These are phyloP conservation scores for Ganoderma meredithae DNA, from an alignment of 1,284 basidiomycete genomes.

Conservation along the genomic window DNA sequence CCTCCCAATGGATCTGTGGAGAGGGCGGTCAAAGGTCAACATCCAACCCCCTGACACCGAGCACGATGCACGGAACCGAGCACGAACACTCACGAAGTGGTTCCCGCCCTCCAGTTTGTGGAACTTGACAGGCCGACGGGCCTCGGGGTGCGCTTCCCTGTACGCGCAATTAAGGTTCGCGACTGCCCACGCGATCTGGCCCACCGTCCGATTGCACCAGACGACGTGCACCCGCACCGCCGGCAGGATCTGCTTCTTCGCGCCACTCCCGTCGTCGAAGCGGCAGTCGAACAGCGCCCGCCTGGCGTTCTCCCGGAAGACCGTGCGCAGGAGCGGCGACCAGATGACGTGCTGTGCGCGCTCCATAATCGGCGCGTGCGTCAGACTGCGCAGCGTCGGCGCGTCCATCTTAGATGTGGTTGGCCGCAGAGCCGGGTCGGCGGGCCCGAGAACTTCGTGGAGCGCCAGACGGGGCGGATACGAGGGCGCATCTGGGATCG, in stretches of 20 bases:
- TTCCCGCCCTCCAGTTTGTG: constrained; percentile 33
- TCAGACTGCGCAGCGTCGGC: constrained; percentile 19
- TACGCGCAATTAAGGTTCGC: constrained; percentile 19
- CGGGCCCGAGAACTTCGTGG: constrained; percentile 7
- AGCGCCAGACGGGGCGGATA: constrained; percentile 13
- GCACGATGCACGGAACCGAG: not conserved
- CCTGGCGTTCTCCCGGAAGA: constrained; percentile 23
- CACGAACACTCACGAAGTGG: constrained; percentile 35
- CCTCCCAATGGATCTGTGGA: constrained; percentile 31
- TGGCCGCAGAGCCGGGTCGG: constrained; percentile 18
- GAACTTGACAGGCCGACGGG: constrained; percentile 26
- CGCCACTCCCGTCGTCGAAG: constrained; percentile 19
- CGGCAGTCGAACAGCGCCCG: constrained; percentile 28
- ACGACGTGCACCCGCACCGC: constrained; percentile 27
- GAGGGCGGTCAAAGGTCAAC: not conserved
- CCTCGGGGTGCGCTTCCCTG: constrained; percentile 16
- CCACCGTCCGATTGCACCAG: constrained; percentile 35
- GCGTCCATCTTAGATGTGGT: constrained; percentile 25
- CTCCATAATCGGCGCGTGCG: constrained; percentile 26
- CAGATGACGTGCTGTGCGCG: constrained; percentile 25
- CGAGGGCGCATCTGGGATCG: constrained; percentile 7
- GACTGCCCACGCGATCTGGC: constrained; percentile 26
- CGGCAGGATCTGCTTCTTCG: constrained; percentile 27
- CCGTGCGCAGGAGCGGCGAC: constrained; percentile 16
- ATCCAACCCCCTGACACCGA: not conserved